Evolutionary conservation across 352 stramenopile genomes (phyloP), one percentile per base, ranked within the genome.

Genomic region (Phytophthora macrochlamydospora): DNA sequence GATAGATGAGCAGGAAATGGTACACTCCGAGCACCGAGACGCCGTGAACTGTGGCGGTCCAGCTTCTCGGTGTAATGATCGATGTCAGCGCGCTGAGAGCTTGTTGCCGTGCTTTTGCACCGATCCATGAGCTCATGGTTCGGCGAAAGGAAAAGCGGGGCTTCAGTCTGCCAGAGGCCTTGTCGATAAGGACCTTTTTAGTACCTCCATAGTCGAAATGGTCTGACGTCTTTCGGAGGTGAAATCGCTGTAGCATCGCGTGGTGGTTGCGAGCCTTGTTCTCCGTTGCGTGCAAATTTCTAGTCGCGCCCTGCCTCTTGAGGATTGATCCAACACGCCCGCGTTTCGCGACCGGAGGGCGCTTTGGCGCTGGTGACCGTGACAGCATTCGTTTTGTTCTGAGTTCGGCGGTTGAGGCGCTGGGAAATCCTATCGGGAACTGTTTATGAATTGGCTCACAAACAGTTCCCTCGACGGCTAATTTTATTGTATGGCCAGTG

Each of bases 241-340:
- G 28, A 71, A 88, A 69, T 54, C 78, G 31, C 35, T 75, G 49
- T 35, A 79, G 28, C 49, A 71, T 51, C 65, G 35, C 51, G n/a
- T 67, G 51, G 28, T 62, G 51, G 5, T 43, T 50, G 2, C 32
- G 44, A 5, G 53, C 54, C 7, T 62, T 67, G 7, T 24, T 13
- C 4, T 51, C 18, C 54, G 40, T 51, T 35, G 51, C 38, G 42
- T 60, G 51, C 50, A 35, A 12, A 32, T 56, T 56, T 28, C 14
- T 56, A 8, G 31, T 8, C 31, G 33, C 30, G 8, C 18, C 45
- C n/a, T 18, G 8, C 44, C 35, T 6, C 35, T 40, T 40, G 35
- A 40, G 35, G 6, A 40, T 40, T 11, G 35, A 40, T 0, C 6
- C 35, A 6, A 40, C 9, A 40, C 35, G 6, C 0, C 6, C 6